Evolutionary conservation across 495 filamentous ascomycete genomes (phyloP).

Genomic region (Neurospora cerealis): DNA sequence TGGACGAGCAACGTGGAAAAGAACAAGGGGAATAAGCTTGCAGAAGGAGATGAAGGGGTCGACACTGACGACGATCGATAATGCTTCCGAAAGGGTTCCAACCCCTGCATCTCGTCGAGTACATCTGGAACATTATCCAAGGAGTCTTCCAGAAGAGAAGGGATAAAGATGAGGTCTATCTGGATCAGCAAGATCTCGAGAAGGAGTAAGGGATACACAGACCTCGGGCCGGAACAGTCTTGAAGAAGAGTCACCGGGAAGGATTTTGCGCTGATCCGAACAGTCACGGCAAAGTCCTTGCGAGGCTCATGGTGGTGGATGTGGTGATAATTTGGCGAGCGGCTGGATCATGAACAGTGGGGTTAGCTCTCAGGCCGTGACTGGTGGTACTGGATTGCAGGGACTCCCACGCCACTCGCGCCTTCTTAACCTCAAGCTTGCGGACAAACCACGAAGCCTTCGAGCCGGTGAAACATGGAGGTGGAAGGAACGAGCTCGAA

Average conservation of each 20-base stretch:
- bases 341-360: background rate
- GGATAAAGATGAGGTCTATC: background rate
- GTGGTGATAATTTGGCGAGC: background rate
- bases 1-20: background rate
- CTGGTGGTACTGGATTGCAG: background rate
- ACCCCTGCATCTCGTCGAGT: too few relatives aligned
- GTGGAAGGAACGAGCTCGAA: background rate
- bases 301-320: background rate
- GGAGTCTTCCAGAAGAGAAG: background rate
- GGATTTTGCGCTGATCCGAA: background rate
- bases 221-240: background rate
- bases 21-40: background rate
- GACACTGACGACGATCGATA: background rate
- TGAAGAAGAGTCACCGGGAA: background rate
- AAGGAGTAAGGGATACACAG: background rate
- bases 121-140: background rate
- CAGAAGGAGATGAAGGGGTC: background rate
- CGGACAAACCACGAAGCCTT: background rate
- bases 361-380: background rate
- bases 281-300: background rate
- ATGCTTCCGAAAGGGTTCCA: background rate
- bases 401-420: background rate
- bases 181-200: background rate
- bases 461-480: background rate
- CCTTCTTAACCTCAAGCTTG: background rate